phyloP scores from a whole-genome alignment of 306 rosid species.

The Trifolium dubium region DNA sequence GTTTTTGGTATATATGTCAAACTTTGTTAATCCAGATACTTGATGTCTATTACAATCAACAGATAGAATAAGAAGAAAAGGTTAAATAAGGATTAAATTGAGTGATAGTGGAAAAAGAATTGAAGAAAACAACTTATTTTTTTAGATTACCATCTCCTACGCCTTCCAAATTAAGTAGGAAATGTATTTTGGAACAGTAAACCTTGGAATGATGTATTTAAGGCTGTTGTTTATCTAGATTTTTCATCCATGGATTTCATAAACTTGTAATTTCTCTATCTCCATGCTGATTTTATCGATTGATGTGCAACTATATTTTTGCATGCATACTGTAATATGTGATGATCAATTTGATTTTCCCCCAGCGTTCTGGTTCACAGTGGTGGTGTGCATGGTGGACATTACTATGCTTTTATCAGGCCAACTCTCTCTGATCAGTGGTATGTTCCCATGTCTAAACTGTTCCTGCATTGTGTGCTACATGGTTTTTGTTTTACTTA shows the following conservation, averaged over 20 bases:
- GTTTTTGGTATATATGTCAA: conserved; percentile 5
- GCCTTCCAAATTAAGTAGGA: conserved; percentile 8
- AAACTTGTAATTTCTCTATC: conserved; percentile 18
- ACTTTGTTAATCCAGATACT: not conserved
- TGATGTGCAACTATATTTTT: not conserved
- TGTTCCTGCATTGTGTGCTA: conserved; percentile 26
- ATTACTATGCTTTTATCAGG: conserved; percentile 96
- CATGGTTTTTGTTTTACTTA: conserved; percentile 19
- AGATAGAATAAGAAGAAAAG: not conserved
- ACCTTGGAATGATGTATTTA: conserved; percentile 1
- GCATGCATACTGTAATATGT: not conserved
- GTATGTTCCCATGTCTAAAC: conserved; percentile 51
- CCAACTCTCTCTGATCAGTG: conserved; percentile 96
- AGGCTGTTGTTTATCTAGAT: not conserved
- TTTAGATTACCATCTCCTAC: conserved; percentile 5
- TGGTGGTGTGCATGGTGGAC: conserved; percentile 99
- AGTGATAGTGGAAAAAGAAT: conserved; percentile 24
- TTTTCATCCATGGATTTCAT: not conserved
- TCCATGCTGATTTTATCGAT: conserved; percentile 10
- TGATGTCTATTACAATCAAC: not conserved
- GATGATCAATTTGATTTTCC: conserved; percentile 37
- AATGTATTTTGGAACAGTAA: not conserved
- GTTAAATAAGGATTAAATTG: conserved; percentile 23
- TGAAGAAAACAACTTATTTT: not conserved
- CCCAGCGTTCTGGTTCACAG: conserved; percentile 98